Base-by-base conservation (phyloP, 192 early-diverging fungal species). In the Podila clonocystis region DNA sequence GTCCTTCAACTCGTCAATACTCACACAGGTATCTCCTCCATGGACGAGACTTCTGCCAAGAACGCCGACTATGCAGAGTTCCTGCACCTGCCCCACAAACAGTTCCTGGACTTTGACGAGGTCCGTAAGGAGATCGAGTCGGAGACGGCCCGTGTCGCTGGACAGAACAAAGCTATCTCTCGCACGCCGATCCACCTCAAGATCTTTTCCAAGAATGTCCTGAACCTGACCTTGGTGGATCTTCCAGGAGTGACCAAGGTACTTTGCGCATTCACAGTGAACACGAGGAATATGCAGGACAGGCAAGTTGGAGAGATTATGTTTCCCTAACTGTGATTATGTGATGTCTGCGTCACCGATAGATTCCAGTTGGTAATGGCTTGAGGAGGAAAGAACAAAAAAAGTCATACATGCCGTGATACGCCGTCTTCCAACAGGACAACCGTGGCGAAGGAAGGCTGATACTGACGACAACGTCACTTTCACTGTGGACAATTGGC, bases 201-300 rank as follows among this genome's bases (percentile, higher is more conserved):
- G 73, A 90, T 95, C 58, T 89, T 87, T 68, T 94, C 94, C 13
- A 89, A 91, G 30, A 88, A 93, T 52, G 94, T 95, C 31, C 86
- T 95, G 59, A 93, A 88, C 48, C 76, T 95, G 62, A 95, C 94
- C n/a, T 83, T 95, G 49, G 94, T 95, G 24, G 94, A 95, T 83
- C 75, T 95, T 58, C 94, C 94, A 17, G 94, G 94, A 26, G 86
- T 95, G 58, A 95, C 94, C 69, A 95, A 95, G 88, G 92, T 88
- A 83, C 17, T 9, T 36, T 38, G 41, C 41, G 4, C 41, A 45
- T 15, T 45, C 15, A 17, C 34, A 45, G 17, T 12, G 41, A 45
- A 45, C 41, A 17, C 41, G 34, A 34, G 33, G 33, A 36, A 36
- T 36, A 45, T 45, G 41, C 41, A 45, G 41, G 11, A 45, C 41